A percentile compares a stretch with the other conserved stretches of the same genome.
Conservation (phyloP, 2,329 filamentous ascomycete genomes). For the Onygena corvina region DNA sequence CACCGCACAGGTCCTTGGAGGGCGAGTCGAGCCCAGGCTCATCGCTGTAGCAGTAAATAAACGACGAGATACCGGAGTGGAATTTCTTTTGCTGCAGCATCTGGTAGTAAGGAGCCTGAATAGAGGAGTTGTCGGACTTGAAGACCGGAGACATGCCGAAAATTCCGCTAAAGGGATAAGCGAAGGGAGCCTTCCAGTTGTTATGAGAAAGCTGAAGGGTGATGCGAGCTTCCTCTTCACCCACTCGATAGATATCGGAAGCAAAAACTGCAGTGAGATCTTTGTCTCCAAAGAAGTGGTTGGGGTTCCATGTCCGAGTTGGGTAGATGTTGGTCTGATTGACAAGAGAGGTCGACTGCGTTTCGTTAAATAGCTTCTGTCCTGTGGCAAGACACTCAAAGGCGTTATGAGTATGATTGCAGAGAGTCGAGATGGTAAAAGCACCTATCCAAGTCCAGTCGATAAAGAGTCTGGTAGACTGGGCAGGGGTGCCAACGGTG, state of each 20-base stretch:
- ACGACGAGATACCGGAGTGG: slow-evolving; percentile 11
- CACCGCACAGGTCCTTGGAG: slow-evolving; percentile 13
- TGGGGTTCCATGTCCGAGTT: slow-evolving; percentile 15
- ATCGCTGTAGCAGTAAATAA: slow-evolving; percentile 17
- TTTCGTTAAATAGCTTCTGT: slow-evolving; percentile 14
- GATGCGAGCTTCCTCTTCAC: slow-evolving; percentile 7
- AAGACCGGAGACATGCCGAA: slow-evolving; percentile 15
- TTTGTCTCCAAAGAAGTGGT: slow-evolving; percentile 15
- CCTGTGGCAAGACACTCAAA: slow-evolving; percentile 11
- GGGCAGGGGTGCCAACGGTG: slow-evolving; percentile 13
- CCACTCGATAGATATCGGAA: slow-evolving; percentile 13
- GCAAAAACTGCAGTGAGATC: slow-evolving; percentile 12
- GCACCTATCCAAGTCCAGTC: slow-evolving; percentile 16
- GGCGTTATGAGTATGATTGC: slow-evolving; percentile 10
- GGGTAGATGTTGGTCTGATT: slow-evolving; percentile 11
- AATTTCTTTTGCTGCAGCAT: slow-evolving; percentile 11
- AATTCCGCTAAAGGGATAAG: slow-evolving; percentile 13
- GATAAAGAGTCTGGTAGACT: slow-evolving; percentile 11
- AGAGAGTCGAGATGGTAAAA: slow-evolving; percentile 11
- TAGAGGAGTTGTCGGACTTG: slow-evolving; percentile 13
- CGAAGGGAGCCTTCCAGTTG: slow-evolving; percentile 8
- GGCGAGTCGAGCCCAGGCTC: slow-evolving; percentile 10
- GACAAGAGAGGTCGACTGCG: slow-evolving; percentile 10
- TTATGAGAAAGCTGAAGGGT: slow-evolving; percentile 13
- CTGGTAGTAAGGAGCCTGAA: slow-evolving; percentile 15